Conservation (phyloP, 306 rosid genomes). For the Fagus sylvatica region DNA sequence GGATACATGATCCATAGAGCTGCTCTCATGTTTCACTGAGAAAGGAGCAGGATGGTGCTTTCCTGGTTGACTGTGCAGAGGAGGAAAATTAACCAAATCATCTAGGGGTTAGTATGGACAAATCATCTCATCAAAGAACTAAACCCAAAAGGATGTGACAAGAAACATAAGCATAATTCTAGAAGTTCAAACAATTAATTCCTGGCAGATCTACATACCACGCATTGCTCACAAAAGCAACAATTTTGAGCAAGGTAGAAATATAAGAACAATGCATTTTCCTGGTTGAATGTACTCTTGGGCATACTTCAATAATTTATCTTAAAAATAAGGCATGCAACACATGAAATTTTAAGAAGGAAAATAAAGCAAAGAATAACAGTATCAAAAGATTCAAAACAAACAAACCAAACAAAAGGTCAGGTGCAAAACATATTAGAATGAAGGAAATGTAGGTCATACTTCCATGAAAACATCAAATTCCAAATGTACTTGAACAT, state of each 20-base stretch:
- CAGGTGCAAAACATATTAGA: neutral
- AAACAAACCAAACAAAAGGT: neutral
- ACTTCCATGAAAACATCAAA: neutral
- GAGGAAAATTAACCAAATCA: neutral
- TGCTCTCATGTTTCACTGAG: slow-evolving; percentile 53
- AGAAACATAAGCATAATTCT: neutral
- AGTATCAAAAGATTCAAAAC: neutral
- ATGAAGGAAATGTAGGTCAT: neutral
- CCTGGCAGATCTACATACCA: neutral
- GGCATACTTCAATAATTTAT: neutral
- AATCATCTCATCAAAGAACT: neutral
- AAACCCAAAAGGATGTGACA: neutral
- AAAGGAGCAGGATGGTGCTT: slow-evolving; percentile 51
- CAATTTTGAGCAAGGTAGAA: neutral
- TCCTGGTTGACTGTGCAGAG: slow-evolving; percentile 53
- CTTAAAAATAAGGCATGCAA: neutral
- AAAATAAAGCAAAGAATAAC: neutral
- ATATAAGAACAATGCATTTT: neutral
- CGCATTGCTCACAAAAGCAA: neutral
- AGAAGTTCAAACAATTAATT: slow-evolving; percentile 1
- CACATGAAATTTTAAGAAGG: neutral
- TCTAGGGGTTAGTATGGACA: neutral
- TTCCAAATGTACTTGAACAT: neutral
- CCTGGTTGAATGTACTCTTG: neutral
- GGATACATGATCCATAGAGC: slow-evolving; percentile 73